Evolutionary conservation across 2,329 filamentous ascomycete genomes (phyloP), one percentile per base, ranked within the genome.

Genomic region (Colletotrichum filicis): DNA sequence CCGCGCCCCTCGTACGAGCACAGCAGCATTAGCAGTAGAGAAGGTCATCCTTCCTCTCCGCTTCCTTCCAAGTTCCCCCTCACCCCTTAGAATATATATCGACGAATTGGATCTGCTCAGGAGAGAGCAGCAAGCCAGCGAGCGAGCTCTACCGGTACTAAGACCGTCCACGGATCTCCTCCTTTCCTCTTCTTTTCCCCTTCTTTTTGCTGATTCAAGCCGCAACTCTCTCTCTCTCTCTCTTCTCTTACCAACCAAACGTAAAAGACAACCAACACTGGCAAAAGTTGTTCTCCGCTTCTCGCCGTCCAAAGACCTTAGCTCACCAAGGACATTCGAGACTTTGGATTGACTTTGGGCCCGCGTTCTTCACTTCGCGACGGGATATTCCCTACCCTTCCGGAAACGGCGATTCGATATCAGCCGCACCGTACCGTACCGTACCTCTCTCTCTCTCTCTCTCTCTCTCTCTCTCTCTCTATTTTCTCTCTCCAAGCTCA

Each of bases 1-100:
- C 61, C 61, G 66, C 71, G 67, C 66, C 71, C 56, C 61, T 57
- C 68, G 71, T 68, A 73, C 46, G 61, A 71, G 68, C 58, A 74
- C 42, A 53, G 66, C 32, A 73, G 66, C 61, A 35, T 35, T 35
- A 42, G 37, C 6, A 52, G 32, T 58, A 61, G 63, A 19, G 8
- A 22, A 49, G 42, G 42, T 11, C 42, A 22, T 49, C 42, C 42
- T 11, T 37, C 32, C 52, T 66, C 52, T 66, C 52, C 14, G n/a
- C 16, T 11, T 56, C 71, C 71, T 71, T 74, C 62, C 32, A 35
- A 22, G 30, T 61, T 61, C 22, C 35, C 64, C 16, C 26, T 62
- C 37, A 32, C 66, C 61, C 61, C 68, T 72, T 68, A 72, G 72
- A 71, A 58, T 35, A 74, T 64, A 70, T 24, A 69, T 49, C 32